Base-by-base conservation (phyloP, 2,329 filamentous ascomycete genomes). In the Verticillium nonalfalfae region DNA sequence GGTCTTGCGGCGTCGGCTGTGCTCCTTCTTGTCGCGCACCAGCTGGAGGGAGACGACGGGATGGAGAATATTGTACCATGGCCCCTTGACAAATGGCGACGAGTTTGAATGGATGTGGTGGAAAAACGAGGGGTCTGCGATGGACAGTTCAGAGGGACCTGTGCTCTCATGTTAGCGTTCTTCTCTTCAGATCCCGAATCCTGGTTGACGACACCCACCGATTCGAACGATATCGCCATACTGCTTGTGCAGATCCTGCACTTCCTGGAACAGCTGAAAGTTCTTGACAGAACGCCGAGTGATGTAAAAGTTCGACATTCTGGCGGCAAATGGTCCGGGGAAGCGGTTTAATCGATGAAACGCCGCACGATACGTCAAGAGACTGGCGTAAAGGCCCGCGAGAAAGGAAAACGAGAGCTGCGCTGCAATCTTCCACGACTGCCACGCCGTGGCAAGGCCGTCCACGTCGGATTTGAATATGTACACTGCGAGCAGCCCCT, bases 71-170 rank as follows among this genome's bases (percentile, higher is more conserved):
- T 70, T 69, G 61, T 75, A 76, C 70, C 70, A 75, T 0, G 71
- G 70, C 0, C 72, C 71, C 52, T 74, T 75, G 60, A 57, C 62
- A 45, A 69, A 72, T 2, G 67, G 70, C 6, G 65, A 73, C 35
- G 66, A 64, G 57, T 67, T 67, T 7, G 68, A 66, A 60, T 74
- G 68, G 18, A 75, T 68, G 9, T 63, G 63, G 18, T 66, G 61
- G 15, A 74, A 66, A 1, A 71, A 68, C 3, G 68, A 64, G 1
- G 69, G 69, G 31, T 70, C 65, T 50, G 67, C 66, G 31, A 75
- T 69, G 14, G 72, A 75, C 2, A 75, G 39, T 45, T 74, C 73
- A 1, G 66, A 68, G 1, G 72, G 72, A 3, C 70, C 71, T 64
- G 61, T 62, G 18, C 10, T 3, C 5, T 52, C 56, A 11, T 66